A percentile compares a stretch with the other conserved stretches of the same genome.
phyloP scores from a whole-genome alignment of 345 rosid species.

The Boechera stricta region DNA sequence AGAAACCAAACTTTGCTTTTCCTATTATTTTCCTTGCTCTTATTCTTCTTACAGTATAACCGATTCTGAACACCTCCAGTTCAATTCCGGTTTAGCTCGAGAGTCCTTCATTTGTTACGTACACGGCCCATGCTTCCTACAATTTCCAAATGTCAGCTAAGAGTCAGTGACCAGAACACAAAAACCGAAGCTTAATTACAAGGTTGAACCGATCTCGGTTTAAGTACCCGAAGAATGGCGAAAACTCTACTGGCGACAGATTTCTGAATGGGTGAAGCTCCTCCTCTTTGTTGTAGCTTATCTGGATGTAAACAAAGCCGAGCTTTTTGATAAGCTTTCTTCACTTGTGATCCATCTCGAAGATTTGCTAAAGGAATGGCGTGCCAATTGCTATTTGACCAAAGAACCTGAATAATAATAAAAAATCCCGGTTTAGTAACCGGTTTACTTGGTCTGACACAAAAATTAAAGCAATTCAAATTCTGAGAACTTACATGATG shows the following conservation, averaged over 20 bases:
- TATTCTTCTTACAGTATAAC: constrained; percentile 21
- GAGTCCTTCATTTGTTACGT: constrained; percentile 58
- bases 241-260: constrained; percentile 75
- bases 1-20: background rate
- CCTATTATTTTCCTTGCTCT: background rate
- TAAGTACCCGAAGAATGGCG: constrained; percentile 76
- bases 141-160: constrained; percentile 6
- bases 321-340: constrained; percentile 92
- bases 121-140: constrained; percentile 82
- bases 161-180: constrained; percentile 20
- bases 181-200: background rate
- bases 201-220: background rate
- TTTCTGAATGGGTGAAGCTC: constrained; percentile 69
- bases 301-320: constrained; percentile 95
- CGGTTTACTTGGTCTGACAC: constrained; percentile 6
- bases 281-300: constrained; percentile 84
- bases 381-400: constrained; percentile 80
- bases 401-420: constrained; percentile 59
- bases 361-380: constrained; percentile 63
- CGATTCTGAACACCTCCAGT: constrained; percentile 2
- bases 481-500: constrained; percentile 57
- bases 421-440: background rate
- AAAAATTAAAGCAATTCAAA: background rate
- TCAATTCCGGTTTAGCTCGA: constrained; percentile 42
- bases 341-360: constrained; percentile 72